Conservation (phyloP, 2,329 filamentous ascomycete genomes). For the Alternaria burnsii region DNA sequence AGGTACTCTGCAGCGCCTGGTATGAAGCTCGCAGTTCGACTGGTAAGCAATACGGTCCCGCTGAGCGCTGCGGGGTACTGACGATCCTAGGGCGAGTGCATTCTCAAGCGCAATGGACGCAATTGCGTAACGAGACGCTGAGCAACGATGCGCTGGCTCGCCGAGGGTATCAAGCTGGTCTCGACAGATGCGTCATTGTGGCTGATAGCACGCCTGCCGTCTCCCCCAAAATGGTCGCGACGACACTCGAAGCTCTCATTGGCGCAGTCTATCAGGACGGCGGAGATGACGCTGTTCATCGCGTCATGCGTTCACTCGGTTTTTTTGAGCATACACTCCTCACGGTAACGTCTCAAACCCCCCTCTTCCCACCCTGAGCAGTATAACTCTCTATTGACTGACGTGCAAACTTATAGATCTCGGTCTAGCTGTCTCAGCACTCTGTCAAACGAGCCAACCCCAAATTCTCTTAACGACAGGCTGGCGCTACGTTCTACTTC, state of each 20-base stretch:
- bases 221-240: constrained; percentile 35
- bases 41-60: constrained; percentile 7
- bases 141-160: constrained; percentile 11
- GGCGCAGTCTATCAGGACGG: constrained; percentile 46
- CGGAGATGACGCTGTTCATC: constrained; percentile 13
- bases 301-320: constrained; percentile 17
- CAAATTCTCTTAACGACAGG: background rate
- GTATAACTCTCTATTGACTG: background rate
- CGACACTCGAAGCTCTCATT: constrained; percentile 47
- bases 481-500: background rate
- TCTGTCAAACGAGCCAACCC: background rate
- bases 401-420: constrained; percentile 11
- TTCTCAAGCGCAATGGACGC: constrained; percentile 11
- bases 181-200: constrained; percentile 15
- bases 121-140: constrained; percentile 5
- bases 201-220: background rate
- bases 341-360: background rate
- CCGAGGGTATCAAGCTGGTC: background rate
- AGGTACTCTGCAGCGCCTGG: constrained; percentile 21
- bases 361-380: background rate
- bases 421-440: background rate
- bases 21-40: constrained; percentile 6
- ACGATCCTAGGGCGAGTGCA: background rate
- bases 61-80: background rate
- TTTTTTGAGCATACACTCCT: constrained; percentile 17